These are phyloP conservation scores for Phytophthora crassamura DNA, from an alignment of 352 stramenopile genomes.

Conservation along the genomic window DNA sequence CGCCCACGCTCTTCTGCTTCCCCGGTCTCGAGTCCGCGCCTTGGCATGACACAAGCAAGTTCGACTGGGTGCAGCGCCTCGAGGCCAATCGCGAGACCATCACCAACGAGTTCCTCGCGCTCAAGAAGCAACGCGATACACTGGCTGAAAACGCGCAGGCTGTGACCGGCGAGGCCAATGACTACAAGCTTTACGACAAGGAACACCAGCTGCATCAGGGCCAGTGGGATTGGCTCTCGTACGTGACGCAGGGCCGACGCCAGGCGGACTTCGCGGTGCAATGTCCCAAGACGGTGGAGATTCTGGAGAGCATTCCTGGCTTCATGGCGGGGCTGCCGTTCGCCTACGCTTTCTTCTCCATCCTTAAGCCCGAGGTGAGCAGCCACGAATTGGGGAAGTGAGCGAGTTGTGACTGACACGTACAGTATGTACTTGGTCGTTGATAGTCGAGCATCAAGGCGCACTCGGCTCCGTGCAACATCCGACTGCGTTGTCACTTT, in stretches of 20 bases:
- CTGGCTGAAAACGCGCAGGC: constrained; percentile 13
- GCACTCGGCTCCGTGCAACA: constrained; percentile 96
- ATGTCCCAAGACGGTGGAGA: constrained; percentile 70
- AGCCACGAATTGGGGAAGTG: background rate
- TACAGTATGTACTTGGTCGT: background rate
- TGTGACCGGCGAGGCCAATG: constrained; percentile 23
- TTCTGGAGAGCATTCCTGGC: constrained; percentile 80
- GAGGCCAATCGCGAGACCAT: constrained; percentile 69
- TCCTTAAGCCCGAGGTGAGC: constrained; percentile 86
- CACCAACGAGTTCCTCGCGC: constrained; percentile 62
- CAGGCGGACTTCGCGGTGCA: constrained; percentile 68
- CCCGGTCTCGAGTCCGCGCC: constrained; percentile 66
- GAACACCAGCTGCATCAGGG: constrained; percentile 83
- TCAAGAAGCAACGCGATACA: constrained; percentile 45
- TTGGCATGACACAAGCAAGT: constrained; percentile 69
- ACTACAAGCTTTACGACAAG: constrained; percentile 77
- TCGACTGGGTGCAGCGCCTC: constrained; percentile 61
- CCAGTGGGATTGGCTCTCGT: constrained; percentile 95
- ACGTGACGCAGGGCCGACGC: constrained; percentile 75
- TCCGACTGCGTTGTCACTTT: constrained; percentile 95
- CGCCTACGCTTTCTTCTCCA: constrained; percentile 96
- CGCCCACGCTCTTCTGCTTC: constrained; percentile 84
- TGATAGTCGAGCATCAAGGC: constrained; percentile 87
- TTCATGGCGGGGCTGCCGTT: constrained; percentile 93
- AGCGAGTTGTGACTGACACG: constrained; percentile 3